Evolutionary conservation across 2,329 filamentous ascomycete species (phyloP), one percentile per base, ranked within the genome.

Genomic region (Thielaviopsis euricoi): DNA sequence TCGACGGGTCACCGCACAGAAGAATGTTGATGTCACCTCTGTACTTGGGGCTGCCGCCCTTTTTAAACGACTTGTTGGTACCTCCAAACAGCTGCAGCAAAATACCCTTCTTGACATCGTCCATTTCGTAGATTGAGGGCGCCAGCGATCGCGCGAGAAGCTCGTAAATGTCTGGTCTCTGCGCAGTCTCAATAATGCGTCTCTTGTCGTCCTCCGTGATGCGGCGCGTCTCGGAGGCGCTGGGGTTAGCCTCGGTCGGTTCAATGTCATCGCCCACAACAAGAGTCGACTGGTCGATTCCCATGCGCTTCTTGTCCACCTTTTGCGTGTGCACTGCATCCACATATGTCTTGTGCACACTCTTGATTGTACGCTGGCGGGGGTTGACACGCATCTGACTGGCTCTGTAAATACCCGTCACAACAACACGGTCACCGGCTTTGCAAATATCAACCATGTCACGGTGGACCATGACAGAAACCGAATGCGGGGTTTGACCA

Each of bases 61-160:
- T 97, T 60, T 95, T 82, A 70, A 98, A 98, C 0, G 87, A 88
- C 73, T 98, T 98, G 76, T 98, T 98, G 37, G 93, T 95, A 58
- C 93, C 93, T 43, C 93, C 91, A 68, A 98, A 98, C 48, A 98
- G 81, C 67, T 98, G 93, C 3, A 98, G 82, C 12, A 98, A 76
- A 61, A 98, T 96, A 12, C 93, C 93, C 73, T 98, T 98, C 77
- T 98, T 98, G 53, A 97, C 89, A 66, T 98, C 93, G 64, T 98
- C 93, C 83, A 95, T 87, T 71, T 98, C 93, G 73, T 94, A 96
- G 66, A 98, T 86, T 60, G 90, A 96, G 15, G 93, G 93, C 1
- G 93, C 93, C 26, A 98, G 76, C 1, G 91, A 97, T 43, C 91
- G 82, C 19, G 93, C 80, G 3, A 98, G 80, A 23, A 98, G 79